Evolutionary conservation across 306 rosid species (phyloP).

Genomic region (Rosa persica): DNA sequence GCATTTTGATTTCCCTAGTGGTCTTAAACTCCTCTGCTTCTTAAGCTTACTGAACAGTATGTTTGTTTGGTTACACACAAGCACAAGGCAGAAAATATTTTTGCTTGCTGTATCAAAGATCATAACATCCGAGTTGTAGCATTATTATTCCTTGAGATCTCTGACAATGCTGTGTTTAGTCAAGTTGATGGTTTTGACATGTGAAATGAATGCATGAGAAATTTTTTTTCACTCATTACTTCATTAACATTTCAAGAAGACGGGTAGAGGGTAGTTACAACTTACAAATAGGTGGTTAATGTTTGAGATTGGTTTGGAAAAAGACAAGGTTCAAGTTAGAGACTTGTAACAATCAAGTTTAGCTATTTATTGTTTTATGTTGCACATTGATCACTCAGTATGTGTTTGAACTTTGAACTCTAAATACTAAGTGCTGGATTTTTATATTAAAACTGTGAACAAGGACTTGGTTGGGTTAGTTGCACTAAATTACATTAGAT

Average conservation of each 20-base stretch:
- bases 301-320: not conserved
- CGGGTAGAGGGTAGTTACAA: too few species aligned
- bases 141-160: not conserved
- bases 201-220: not conserved
- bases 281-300: not conserved
- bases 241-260: not conserved
- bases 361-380: not conserved
- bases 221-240: too few species aligned
- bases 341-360: not conserved
- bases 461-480: too few species aligned
- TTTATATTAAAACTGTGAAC: too few species aligned
- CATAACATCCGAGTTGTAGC: too few species aligned
- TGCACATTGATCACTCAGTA: not conserved
- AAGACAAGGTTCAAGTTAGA: not conserved
- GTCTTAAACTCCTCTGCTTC: not conserved
- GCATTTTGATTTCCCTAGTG: not conserved
- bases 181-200: not conserved
- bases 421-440: not conserved
- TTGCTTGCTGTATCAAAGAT: not conserved
- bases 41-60: not conserved
- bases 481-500: too few species aligned
- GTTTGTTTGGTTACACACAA: not conserved
- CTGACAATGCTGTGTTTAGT: not conserved
- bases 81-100: not conserved
- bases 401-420: not conserved